Base-by-base conservation (phyloP, 2,329 filamentous ascomycete genomes). In the Colletotrichum simmondsii region DNA sequence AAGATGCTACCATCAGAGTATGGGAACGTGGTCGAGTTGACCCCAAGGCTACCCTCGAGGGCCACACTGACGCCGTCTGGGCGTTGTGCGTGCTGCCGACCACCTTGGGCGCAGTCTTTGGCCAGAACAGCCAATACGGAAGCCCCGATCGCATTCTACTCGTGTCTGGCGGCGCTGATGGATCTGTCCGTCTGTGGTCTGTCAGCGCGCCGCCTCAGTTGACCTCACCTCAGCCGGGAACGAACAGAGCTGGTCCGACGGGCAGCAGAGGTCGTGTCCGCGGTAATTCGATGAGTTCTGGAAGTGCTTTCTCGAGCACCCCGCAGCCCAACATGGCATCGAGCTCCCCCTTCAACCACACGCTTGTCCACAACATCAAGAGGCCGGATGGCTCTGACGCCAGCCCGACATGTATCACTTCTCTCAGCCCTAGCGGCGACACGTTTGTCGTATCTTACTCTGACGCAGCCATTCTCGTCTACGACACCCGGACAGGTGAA, bases 21-120 rank as follows among this genome's bases (percentile, higher is more conserved):
- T 99, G 97, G 97, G 96, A 99, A 82, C 91, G 95, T 63, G 96
- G 96, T 32, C 89, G 96, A 59, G 95, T 99, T 37, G 97, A 98
- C 80, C 95, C 97, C 8, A 98, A 98, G 83, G 95, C 95, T 2
- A 98, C 95, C 0, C 87, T 99, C 4, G 95, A 98, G 76, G 96
- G 95, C 1, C 97, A 98, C 79, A 97, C 93, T 0, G 97, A 99
- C 85, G 95, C 95, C 4, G 95, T 99, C 5, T 99, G 97, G 97
- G 93, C 95, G 3, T 89, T 99, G 3, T 98, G 95, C 79, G 95
- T 98, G 16, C 89, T 99, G 3, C 97, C 97, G 4, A 92, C 94
- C 3, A 96, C 94, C 0, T 88, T 95, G 22, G 94, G 93, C 3
- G 87, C 92, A 32, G 89, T 98, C 2, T 97, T 98, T 79, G 95